Evolutionary conservation across 768 basidiomycete genomes (phyloP).

Genomic region (Tylopilus cervinicoccineus): DNA sequence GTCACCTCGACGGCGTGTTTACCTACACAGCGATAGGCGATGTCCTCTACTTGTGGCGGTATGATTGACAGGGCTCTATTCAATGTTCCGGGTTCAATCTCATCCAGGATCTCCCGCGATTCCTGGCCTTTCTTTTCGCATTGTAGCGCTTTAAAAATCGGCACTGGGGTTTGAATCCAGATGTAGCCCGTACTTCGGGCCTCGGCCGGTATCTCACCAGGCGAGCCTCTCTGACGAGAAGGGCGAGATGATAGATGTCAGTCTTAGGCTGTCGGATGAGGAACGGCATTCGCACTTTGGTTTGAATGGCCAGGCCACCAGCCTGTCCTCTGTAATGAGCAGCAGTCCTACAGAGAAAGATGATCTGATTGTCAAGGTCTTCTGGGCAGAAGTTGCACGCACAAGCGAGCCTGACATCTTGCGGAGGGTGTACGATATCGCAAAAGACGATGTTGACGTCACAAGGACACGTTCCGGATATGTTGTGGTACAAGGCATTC

Average conservation of each 20-base stretch:
- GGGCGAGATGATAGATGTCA: background rate
- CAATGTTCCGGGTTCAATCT: slow-evolving; percentile 9
- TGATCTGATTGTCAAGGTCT: no score
- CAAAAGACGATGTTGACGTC: background rate
- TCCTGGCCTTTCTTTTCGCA: slow-evolving; percentile 4
- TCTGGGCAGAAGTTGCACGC: background rate
- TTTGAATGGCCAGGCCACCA: slow-evolving; percentile 5
- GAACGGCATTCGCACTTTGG: slow-evolving; percentile 1
- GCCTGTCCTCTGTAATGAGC: slow-evolving; percentile 3
- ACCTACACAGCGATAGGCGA: slow-evolving; percentile 1
- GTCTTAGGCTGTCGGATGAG: background rate
- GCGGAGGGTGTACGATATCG: slow-evolving; percentile 4
- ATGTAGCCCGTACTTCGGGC: background rate
- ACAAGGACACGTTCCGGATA: background rate
- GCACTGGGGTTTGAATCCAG: slow-evolving; percentile 8
- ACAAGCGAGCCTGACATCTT: slow-evolving; percentile 6
- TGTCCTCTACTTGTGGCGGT: background rate
- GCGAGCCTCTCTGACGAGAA: background rate
- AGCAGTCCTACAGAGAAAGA: background rate
- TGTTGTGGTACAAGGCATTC: background rate
- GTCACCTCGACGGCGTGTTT: no score
- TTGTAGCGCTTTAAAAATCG: slow-evolving; percentile 6
- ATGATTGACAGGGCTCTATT: background rate
- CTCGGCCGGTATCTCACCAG: background rate
- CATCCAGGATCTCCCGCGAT: slow-evolving; percentile 10